Base-by-base conservation (phyloP, 163 green algal species). In the Scenedesmus sp. region DNA sequence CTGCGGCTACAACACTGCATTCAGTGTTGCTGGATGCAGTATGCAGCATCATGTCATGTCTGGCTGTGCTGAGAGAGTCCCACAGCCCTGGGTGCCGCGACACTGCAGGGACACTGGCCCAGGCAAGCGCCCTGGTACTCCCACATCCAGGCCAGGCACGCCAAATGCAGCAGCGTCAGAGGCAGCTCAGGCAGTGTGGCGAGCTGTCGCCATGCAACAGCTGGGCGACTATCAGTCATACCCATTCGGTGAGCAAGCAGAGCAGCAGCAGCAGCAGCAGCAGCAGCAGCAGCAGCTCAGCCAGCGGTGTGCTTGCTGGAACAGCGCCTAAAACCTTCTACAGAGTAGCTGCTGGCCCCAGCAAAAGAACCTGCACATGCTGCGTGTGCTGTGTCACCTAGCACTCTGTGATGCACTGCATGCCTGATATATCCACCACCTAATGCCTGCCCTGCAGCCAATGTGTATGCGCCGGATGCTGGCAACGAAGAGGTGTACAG, bases 401-500 rank as follows among this genome's bases (percentile, higher is more conserved):
- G 59, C 22, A 35, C 6, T 72, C 3, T 61, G 51, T 61, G 6
- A 3, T 22, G 51, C 7, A 12, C 12, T 15, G 13, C 51, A 30
- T 0, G 26, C 15, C 15, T 65, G 15, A 15, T 3, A 72, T 10
- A 20, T 0, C 5, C 7, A 53, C 7, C 18, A 24, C 35, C 1
- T 40, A 20, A 9, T 68, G 37, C 16, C 10, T 81, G 59, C 43
- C 22, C 33, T 83, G 85, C 85, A 91, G 87, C 87, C 37, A 56
- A 86, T 35, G 94, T 99, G 33, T 99, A 99, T 93, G 94, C 92
- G 9, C 86, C 95, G 70, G 82, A 89, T 12, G 93, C 90, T 85
- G 94, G 49, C 26, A 97, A 98, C 93, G 95, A 94, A 44, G 88
- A 97, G 46, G 96, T 99, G 44, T 99, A 98, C 91, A 94, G 95